Evolutionary conservation across 2,329 filamentous ascomycete genomes (phyloP).

Genomic region (Rosellinia necatrix): DNA sequence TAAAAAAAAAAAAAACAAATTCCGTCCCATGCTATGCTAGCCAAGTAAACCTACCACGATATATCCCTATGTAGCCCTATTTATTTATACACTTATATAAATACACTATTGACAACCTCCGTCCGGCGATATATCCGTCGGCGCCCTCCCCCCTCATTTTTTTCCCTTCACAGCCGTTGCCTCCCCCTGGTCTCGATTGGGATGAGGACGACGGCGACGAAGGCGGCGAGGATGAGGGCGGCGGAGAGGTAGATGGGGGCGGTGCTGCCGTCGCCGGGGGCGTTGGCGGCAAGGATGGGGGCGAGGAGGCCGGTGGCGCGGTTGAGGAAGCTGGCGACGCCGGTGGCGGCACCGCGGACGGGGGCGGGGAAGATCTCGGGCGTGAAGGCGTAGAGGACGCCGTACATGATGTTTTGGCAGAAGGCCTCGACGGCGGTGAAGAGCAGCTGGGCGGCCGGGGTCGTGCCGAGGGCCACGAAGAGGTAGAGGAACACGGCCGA

Average conservation of each 20-base stretch:
- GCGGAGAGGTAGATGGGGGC: constrained; percentile 63
- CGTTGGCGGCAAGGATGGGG: constrained; percentile 67
- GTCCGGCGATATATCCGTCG: too few relatives aligned
- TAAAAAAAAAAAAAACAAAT: background rate
- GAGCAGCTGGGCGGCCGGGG: constrained; percentile 62
- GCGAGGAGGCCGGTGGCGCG: constrained; percentile 69
- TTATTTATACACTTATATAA: constrained; percentile 18
- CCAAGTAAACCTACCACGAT: background rate
- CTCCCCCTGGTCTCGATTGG: constrained; percentile 67
- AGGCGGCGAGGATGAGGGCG: constrained; percentile 61
- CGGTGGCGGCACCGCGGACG: constrained; percentile 72
- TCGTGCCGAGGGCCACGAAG: constrained; percentile 64
- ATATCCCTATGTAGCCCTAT: background rate
- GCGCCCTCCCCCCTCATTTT: too few relatives aligned
- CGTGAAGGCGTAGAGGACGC: constrained; percentile 76
- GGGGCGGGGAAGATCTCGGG: constrained; percentile 78
- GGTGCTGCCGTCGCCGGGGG: constrained; percentile 61
- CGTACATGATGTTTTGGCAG: constrained; percentile 78
- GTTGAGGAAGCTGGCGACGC: constrained; percentile 74
- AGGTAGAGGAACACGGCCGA: constrained; percentile 72
- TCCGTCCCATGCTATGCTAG: constrained; percentile 12
- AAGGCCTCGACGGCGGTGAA: constrained; percentile 73
- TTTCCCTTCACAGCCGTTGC: constrained; percentile 53
- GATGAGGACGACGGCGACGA: constrained; percentile 63
- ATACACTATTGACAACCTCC: too few relatives aligned